Evolutionary conservation across 2,329 filamentous ascomycete genomes (phyloP).

Genomic region (Trichophyton simii): DNA sequence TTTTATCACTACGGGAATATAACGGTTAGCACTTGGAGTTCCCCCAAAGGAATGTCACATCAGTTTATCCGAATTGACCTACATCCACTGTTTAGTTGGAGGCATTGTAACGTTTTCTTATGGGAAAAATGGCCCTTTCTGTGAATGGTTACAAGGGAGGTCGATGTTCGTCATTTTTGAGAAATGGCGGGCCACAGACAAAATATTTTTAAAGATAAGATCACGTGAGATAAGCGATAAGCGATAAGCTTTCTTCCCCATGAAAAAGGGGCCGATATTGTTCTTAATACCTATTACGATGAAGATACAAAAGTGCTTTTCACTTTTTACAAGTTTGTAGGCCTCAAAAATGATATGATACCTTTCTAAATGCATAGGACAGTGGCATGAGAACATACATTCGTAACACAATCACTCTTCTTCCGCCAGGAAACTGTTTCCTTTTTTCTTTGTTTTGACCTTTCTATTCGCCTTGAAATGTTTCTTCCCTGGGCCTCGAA

Average conservation of each 20-base stretch:
- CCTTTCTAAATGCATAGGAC: not conserved
- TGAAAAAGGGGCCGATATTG: not conserved
- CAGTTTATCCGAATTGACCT: not conserved
- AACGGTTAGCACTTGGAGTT: slow-evolving; percentile 4
- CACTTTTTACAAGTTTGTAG: not conserved
- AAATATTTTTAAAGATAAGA: slow-evolving; percentile 7
- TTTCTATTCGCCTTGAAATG: slow-evolving; percentile 45
- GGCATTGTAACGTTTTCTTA: slow-evolving; percentile 10
- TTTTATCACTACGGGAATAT: slow-evolving; percentile 13
- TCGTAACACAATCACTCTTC: slow-evolving; percentile 9
- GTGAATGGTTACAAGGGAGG: not conserved
- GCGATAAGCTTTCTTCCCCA: not conserved
- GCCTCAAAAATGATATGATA: not conserved
- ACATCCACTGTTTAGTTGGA: slow-evolving; percentile 15
- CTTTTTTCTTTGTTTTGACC: slow-evolving; percentile 20
- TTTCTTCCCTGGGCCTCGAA: slow-evolving; percentile 64
- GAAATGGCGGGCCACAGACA: not conserved
- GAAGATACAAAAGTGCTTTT: not conserved
- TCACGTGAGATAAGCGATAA: not conserved
- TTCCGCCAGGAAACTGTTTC: slow-evolving; percentile 9
- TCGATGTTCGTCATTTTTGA: not conserved
- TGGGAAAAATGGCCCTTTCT: not conserved
- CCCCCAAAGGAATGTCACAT: not conserved
- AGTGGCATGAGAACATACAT: not conserved
- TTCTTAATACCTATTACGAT: not conserved